These are phyloP conservation scores for Globisporangium echinulatum DNA, from an alignment of 352 stramenopile species.

Conservation along the genomic window DNA sequence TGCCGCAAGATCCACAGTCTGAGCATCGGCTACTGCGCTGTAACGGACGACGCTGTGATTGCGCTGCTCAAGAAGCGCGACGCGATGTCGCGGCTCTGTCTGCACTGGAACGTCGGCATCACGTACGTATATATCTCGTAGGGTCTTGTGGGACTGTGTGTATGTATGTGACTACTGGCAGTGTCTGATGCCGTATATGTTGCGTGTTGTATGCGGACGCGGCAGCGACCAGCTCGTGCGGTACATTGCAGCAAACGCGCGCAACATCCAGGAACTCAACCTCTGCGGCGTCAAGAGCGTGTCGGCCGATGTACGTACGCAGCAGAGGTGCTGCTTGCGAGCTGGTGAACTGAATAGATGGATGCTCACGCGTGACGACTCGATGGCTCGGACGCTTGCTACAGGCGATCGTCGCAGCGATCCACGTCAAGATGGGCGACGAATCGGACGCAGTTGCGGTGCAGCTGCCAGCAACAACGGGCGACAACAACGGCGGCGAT, in stretches of 20 bases:
- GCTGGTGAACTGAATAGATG: too few species aligned
- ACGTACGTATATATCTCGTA: constrained; percentile 44
- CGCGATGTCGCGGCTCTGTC: constrained; percentile 60
- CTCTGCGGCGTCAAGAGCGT: constrained; percentile 85
- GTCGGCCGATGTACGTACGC: constrained; percentile 52
- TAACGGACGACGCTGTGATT: constrained; percentile 83
- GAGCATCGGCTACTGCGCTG: constrained; percentile 78
- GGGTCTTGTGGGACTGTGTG: background rate
- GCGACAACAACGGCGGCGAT: constrained; percentile 19
- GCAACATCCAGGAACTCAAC: constrained; percentile 84
- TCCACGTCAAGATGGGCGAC: constrained; percentile 75
- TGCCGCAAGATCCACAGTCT: constrained; percentile 86
- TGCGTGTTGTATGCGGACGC: background rate
- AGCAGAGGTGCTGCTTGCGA: background rate
- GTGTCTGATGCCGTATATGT: background rate
- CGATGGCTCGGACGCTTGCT: too few species aligned
- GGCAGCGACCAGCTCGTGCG: constrained; percentile 73
- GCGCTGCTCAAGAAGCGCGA: constrained; percentile 80
- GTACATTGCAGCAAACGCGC: constrained; percentile 59
- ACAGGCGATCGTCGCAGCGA: constrained; percentile 61
- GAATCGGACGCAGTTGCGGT: constrained; percentile 18
- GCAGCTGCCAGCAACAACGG: background rate
- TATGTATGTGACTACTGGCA: background rate
- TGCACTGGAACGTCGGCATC: constrained; percentile 86
- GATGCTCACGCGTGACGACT: too few species aligned